Percentiles rank a stretch among this genome's conserved stretches.
Conservation (phyloP, 768 basidiomycete species). For the Candolleomyces efflorescens region DNA sequence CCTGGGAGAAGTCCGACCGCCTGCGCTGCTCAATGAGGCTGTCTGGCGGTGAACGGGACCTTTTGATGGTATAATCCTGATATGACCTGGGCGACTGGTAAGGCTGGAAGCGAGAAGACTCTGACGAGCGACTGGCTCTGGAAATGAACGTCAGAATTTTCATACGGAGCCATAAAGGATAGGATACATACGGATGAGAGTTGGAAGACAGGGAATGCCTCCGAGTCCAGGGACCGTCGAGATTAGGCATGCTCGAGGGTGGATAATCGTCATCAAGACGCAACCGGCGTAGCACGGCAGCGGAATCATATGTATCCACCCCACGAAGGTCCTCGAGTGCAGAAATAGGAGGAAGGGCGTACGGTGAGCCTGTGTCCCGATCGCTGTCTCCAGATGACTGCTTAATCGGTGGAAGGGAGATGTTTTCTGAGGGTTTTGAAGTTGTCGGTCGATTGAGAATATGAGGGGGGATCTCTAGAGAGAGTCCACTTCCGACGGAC, state of each 20-base stretch:
- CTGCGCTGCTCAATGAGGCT: slow-evolving; percentile 12
- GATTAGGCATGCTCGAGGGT: slow-evolving; percentile 20
- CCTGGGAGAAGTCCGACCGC: slow-evolving; percentile 35
- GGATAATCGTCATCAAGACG: slow-evolving; percentile 45
- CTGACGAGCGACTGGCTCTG: slow-evolving; percentile 15
- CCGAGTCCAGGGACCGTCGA: slow-evolving; percentile 29
- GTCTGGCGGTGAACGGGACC: slow-evolving; percentile 18
- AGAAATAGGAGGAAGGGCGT: slow-evolving; percentile 65
- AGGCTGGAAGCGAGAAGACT: slow-evolving; percentile 29
- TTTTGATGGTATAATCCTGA: slow-evolving; percentile 20
- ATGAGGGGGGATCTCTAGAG: slow-evolving; percentile 28
- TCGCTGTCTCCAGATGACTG: slow-evolving; percentile 21
- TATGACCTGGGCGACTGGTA: slow-evolving; percentile 18
- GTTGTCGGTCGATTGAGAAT: slow-evolving; percentile 16
- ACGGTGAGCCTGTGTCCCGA: slow-evolving; percentile 30
- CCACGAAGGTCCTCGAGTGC: slow-evolving; percentile 62
- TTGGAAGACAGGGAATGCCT: slow-evolving; percentile 43
- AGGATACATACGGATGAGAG: slow-evolving; percentile 18
- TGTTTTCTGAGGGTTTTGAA: slow-evolving; percentile 25
- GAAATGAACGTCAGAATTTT: slow-evolving; percentile 7
- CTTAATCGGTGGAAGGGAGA: slow-evolving; percentile 40
- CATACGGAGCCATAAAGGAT: neutral
- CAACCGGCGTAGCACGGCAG: slow-evolving; percentile 63
- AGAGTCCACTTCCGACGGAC: slow-evolving; percentile 19
- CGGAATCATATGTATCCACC: slow-evolving; percentile 48